Conservation (phyloP, 2,329 filamentous ascomycete species). For the Tolypocladium album region DNA sequence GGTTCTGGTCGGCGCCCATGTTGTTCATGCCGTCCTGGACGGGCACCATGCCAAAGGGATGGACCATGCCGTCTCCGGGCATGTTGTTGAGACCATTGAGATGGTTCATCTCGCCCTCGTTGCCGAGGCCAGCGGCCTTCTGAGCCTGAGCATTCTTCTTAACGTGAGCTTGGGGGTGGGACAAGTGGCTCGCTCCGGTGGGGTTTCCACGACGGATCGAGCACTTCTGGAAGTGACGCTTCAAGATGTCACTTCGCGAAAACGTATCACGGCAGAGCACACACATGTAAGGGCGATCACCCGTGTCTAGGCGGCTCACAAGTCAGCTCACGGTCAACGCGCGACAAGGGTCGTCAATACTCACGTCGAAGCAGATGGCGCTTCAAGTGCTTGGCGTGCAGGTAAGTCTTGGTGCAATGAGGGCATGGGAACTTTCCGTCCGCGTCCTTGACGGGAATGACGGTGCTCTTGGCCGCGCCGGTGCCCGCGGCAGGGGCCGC, state of each 20-base stretch:
- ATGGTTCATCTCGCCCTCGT: conserved; percentile 45
- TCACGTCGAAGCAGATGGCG: conserved; percentile 91
- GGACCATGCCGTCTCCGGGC: conserved; percentile 44
- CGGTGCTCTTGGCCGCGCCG: conserved; percentile 61
- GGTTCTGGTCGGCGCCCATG: conserved; percentile 49
- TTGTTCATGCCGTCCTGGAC: conserved; percentile 48
- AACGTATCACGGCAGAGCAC: conserved; percentile 97
- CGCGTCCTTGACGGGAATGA: conserved; percentile 87
- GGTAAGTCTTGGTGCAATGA: conserved; percentile 95
- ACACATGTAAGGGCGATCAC: conserved; percentile 96
- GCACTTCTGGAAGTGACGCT: conserved; percentile 99
- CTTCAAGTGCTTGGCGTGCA: conserved; percentile 96
- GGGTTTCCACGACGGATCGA: conserved; percentile 93
- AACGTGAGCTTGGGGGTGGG: conserved; percentile 80
- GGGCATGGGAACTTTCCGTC: conserved; percentile 98
- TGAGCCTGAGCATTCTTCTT: conserved; percentile 61
- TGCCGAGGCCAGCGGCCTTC: conserved; percentile 40
- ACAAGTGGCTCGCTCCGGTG: conserved; percentile 86
- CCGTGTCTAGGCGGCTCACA: conserved; percentile 59
- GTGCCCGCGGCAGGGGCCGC: conserved; percentile 63
- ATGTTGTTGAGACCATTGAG: conserved; percentile 52
- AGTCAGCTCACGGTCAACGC: conserved; percentile 15
- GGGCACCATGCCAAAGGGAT: conserved; percentile 46
- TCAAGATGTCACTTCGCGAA: conserved; percentile 93
- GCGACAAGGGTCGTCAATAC: conserved; percentile 27